These are phyloP conservation scores for Calonectria pteridis DNA, from an alignment of 2,329 filamentous ascomycete species.

Conservation along the genomic window DNA sequence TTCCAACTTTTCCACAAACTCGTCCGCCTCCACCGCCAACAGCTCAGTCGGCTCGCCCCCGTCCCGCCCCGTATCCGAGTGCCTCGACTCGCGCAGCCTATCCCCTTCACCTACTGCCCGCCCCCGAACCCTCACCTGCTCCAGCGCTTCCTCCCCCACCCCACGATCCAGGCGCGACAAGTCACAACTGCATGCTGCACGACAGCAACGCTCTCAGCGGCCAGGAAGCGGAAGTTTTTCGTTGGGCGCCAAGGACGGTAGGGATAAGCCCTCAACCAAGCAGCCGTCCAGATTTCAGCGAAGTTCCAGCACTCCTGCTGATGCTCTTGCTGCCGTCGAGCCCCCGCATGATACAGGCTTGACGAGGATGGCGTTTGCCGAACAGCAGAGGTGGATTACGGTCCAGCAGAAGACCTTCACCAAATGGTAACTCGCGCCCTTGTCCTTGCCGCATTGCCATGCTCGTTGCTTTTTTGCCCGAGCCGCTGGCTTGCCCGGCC, in stretches of 20 bases:
- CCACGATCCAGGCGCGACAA: conserved; percentile 59
- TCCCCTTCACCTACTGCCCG: conserved; percentile 34
- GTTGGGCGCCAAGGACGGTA: conserved; percentile 35
- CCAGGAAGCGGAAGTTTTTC: conserved; percentile 54
- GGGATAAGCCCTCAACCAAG: conserved; percentile 38
- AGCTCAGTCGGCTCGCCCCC: conserved; percentile 40
- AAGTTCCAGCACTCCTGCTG: conserved; percentile 53
- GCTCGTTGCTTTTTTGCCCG: conserved; percentile 1
- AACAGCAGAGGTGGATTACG: conserved; percentile 77
- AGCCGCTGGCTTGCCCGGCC: neutral
- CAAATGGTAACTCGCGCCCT: conserved; percentile 75
- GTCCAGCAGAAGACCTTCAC: conserved; percentile 99
- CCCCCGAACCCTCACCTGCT: conserved; percentile 37
- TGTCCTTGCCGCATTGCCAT: neutral
- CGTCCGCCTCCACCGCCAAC: conserved; percentile 33
- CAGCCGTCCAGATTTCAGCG: conserved; percentile 44
- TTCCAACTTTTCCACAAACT: conserved; percentile 36
- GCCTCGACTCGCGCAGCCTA: conserved; percentile 29
- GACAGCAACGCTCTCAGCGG: conserved; percentile 61
- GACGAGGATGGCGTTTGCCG: conserved; percentile 72
- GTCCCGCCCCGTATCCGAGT: conserved; percentile 37
- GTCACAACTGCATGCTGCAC: conserved; percentile 63
- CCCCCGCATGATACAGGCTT: conserved; percentile 63
- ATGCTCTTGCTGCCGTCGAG: conserved; percentile 60
- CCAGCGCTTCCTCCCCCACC: conserved; percentile 45